phyloP scores from a whole-genome alignment of 2,329 filamentous ascomycete species.

The Neopestalotiopsis sp. region DNA sequence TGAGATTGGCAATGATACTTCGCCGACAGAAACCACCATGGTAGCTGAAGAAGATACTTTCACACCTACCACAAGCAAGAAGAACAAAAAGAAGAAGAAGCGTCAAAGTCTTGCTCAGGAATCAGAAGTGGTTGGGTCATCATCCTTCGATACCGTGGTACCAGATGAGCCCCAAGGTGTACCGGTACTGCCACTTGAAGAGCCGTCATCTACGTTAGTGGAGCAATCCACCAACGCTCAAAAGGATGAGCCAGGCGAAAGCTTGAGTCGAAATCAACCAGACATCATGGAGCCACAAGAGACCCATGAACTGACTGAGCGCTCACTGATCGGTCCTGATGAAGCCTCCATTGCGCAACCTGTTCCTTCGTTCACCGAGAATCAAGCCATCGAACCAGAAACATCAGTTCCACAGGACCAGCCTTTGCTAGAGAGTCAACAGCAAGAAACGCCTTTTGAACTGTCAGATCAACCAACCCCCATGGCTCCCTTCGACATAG shows the following conservation, averaged over 20 bases:
- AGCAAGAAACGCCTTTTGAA: neutral
- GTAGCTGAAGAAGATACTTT: slow-evolving; percentile 9
- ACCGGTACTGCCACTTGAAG: neutral
- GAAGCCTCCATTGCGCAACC: neutral
- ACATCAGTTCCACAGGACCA: neutral
- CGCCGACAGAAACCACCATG: neutral
- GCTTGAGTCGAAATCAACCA: neutral
- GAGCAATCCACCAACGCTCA: slow-evolving; percentile 6
- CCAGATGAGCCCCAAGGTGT: slow-evolving; percentile 4
- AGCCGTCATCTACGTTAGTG: neutral
- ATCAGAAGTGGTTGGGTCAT: neutral
- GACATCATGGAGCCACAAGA: slow-evolving; percentile 37
- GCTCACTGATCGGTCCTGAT: neutral
- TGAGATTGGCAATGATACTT: neutral
- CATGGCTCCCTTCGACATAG: neutral
- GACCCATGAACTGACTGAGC: slow-evolving; percentile 3
- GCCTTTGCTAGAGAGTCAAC: neutral
- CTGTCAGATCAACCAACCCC: neutral
- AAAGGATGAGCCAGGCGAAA: neutral
- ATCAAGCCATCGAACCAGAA: neutral
- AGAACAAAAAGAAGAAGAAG: slow-evolving; percentile 34
- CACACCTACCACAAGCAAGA: slow-evolving; percentile 31
- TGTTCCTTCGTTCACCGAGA: neutral
- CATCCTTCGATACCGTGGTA: slow-evolving; percentile 24
- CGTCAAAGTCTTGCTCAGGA: slow-evolving; percentile 10